Evolutionary conservation across 169 alveolate species (phyloP), one percentile per base, ranked within the genome.

Genomic region (Cryptosporidium baileyi): DNA sequence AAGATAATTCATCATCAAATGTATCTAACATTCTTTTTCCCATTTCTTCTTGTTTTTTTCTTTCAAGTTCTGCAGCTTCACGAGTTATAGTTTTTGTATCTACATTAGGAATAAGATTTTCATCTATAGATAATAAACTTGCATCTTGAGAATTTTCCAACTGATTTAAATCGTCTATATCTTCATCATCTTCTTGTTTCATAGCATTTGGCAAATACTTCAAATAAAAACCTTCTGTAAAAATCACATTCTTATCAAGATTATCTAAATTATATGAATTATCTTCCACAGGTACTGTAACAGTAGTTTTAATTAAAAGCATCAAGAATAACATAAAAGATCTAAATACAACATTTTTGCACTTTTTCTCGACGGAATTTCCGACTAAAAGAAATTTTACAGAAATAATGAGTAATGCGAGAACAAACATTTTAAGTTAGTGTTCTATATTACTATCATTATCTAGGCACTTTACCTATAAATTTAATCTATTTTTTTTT

Each of bases 191-290:
- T 51, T 41, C 85, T 34, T 52, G 3, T n/a, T n/a, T n/a, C n/a
- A n/a, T n/a, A 6, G 67, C 85, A 7, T 30, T 67, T 2, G 85
- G 85, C 9, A 74, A 13, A 74, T 74, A 60, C 8, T 74, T 74
- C 41, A 54, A 57, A 32, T 26, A 74, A 57, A 74, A 74, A 52
- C 54, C 43, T 19, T 74, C 85, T n/a, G 85, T 74, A 38, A 54
- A 74, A 24, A 24, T 11, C 3, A 74, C 59, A 40, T 54, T 19
- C 32, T 54, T 52, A 45, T 59, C 61, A 9, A 74, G 15, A 9
- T 54, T 54, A 13, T 52, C 49, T 32, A 57, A 17, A 41, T n/a
- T n/a, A n/a, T n/a, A n/a, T n/a, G n/a, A n/a, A n/a, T n/a, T n/a
- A n/a, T n/a, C n/a, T n/a, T n/a, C n/a, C n/a, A n/a, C n/a, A n/a